Base-by-base conservation (phyloP, 768 basidiomycete species). In the Cantharellus cinnabarinus region DNA sequence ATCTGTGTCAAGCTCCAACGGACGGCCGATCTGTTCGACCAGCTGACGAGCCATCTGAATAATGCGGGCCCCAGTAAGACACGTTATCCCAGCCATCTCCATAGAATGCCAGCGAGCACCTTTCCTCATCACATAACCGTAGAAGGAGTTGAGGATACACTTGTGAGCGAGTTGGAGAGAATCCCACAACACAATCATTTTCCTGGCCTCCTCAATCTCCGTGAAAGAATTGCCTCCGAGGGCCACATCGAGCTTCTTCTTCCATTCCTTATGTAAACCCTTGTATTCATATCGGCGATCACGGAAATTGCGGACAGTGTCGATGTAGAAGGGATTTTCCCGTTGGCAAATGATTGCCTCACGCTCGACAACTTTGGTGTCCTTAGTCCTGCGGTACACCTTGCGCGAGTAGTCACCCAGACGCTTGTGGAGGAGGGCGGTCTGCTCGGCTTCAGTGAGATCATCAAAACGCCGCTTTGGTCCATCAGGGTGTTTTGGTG, bases 71-170 rank as follows among this genome's bases (percentile, higher is more conserved):
- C 95, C 95, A 0, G 95, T 98, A 57, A 98, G 74, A 71, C 95
- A 99, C 5, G 95, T 98, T 62, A 99, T 97, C 4, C 95, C 95
- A 0, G 95, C 95, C 95, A 99, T 99, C 74, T 99, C 95, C 95
- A 99, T 97, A 38, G 94, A 98, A 69, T 97, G 93, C 95, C 95
- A 99, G 39, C 95, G 76, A 15, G 95, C 95, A 57, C 95, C 95
- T 68, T 99, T 98, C 44, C 95, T 82, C 95, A 98, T 98, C 68
- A 99, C 94, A 65, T 99, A 99, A 41, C 95, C 95, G 68, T 99
- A 99, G 76, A 99, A 99, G 2, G 95, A 98, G 74, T 99, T 99
- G 64, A 99, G 79, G 68, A 99, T 99, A 67, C 93, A 97, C 73
- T 99, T 99, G 78, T 99, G 95, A 2, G 95, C 95, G 37, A 99